Evolutionary conservation across 2,329 filamentous ascomycete genomes (phyloP).

Genomic region (Hypoxylon sp.): DNA sequence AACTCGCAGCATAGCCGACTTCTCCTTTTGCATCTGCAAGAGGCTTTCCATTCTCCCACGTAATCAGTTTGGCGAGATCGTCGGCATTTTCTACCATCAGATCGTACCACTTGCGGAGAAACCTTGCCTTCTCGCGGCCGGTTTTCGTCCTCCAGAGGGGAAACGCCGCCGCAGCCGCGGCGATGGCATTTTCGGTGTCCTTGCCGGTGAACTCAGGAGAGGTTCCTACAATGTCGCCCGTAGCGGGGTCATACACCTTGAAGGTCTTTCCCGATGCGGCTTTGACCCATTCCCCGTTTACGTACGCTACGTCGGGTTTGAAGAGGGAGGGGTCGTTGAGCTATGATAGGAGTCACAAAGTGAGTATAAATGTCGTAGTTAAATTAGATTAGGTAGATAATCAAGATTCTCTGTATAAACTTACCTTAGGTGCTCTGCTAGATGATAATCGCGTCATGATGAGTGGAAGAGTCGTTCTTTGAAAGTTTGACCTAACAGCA

Average conservation of each 20-base stretch:
- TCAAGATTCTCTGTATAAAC: neutral
- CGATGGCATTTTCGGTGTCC: constrained; percentile 86
- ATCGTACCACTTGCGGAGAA: constrained; percentile 86
- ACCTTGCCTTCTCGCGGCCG: constrained; percentile 79
- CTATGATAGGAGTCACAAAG: constrained; percentile 58
- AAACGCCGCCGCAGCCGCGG: constrained; percentile 84
- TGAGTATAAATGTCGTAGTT: constrained; percentile 15
- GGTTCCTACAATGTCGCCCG: constrained; percentile 83
- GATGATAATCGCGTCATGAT: constrained; percentile 51
- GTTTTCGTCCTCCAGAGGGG: constrained; percentile 78
- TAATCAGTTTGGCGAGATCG: constrained; percentile 86
- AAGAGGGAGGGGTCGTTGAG: constrained; percentile 85
- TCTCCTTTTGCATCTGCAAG: constrained; percentile 81
- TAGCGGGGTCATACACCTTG: constrained; percentile 87
- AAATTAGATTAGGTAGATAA: neutral
- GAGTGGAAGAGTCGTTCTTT: constrained; percentile 52
- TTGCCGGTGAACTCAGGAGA: constrained; percentile 85
- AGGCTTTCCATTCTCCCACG: constrained; percentile 92
- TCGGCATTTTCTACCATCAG: constrained; percentile 83
- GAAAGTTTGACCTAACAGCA: constrained; percentile 51
- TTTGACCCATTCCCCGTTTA: constrained; percentile 93
- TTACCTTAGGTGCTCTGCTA: constrained; percentile 52
- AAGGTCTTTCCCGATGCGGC: constrained; percentile 93
- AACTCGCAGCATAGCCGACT: constrained; percentile 79
- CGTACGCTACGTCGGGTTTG: constrained; percentile 85